Evolutionary conservation across 148 eudicot species (phyloP).

Genomic region (Cornus controversa): DNA sequence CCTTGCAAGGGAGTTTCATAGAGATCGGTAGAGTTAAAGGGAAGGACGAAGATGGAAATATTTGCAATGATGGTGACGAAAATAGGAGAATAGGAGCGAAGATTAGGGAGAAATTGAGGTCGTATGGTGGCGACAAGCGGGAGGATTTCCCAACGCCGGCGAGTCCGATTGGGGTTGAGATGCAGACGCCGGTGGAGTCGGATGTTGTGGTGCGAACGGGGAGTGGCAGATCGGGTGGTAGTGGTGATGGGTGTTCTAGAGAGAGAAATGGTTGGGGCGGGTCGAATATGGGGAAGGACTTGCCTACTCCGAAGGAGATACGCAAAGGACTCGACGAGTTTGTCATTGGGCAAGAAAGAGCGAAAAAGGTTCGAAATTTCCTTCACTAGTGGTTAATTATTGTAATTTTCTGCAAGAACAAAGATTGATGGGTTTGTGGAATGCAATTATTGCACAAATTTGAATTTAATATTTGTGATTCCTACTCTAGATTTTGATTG

Average conservation of each 20-base stretch:
- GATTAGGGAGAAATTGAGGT: slow-evolving; percentile 88
- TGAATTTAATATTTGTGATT: no score
- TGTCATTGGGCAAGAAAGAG: slow-evolving; percentile 83
- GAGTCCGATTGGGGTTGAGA: not conserved
- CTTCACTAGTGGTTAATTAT: not conserved
- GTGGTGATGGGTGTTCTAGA: slow-evolving; percentile 14
- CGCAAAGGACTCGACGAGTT: slow-evolving; percentile 62
- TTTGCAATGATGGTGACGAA: slow-evolving; percentile 17
- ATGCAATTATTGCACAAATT: not conserved
- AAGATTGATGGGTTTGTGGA: not conserved
- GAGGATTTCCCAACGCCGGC: slow-evolving; percentile 3
- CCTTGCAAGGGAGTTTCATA: slow-evolving; percentile 74
- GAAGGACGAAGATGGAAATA: slow-evolving; percentile 20
- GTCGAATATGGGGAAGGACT: slow-evolving; percentile 51
- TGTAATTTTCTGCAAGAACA: not conserved
- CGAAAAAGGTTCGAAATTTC: slow-evolving; percentile 56
- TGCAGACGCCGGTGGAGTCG: not conserved
- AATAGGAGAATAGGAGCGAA: slow-evolving; percentile 24
- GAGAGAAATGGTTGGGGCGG: slow-evolving; percentile 45
- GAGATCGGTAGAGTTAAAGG: slow-evolving; percentile 77
- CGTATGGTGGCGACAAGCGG: slow-evolving; percentile 44
- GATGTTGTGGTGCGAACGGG: slow-evolving; percentile 13
- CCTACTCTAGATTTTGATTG: not conserved
- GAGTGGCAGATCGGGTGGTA: not conserved
- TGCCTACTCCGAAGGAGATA: slow-evolving; percentile 86